Evolutionary conservation across 306 rosid genomes (phyloP).

Genomic region (Lagenaria siceraria): DNA sequence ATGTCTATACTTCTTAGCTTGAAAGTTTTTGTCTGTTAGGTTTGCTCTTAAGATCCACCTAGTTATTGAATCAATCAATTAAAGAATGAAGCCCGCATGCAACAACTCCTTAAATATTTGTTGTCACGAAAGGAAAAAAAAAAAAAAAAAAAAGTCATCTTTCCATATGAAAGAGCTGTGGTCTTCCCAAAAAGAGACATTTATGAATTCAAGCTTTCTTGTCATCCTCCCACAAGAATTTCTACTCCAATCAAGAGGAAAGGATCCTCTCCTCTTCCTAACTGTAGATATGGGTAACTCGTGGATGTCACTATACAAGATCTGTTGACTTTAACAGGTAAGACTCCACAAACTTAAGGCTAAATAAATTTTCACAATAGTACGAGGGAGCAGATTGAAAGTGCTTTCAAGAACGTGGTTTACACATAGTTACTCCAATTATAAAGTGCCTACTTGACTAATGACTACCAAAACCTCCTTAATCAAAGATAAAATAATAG

Average conservation of each 20-base stretch:
- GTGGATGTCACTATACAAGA: neutral
- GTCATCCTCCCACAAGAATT: neutral
- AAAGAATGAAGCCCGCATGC: neutral
- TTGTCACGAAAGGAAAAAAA: neutral
- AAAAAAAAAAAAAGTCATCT: neutral
- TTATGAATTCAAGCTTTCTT: neutral
- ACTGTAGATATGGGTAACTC: neutral
- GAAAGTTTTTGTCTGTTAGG: neutral
- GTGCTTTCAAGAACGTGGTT: neutral
- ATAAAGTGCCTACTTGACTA: neutral
- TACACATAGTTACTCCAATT: neutral
- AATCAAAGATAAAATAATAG: neutral
- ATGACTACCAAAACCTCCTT: neutral
- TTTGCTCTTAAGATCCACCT: neutral
- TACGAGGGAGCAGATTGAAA: neutral
- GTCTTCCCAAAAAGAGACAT: neutral
- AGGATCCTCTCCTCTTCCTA: conserved; percentile 1
- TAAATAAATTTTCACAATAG: neutral
- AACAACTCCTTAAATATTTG: neutral
- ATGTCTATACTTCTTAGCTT: no score
- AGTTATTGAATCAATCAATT: neutral
- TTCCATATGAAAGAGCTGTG: neutral
- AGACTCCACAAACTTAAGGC: neutral
- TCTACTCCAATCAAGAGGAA: neutral
- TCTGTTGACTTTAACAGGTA: neutral